phyloP scores from a whole-genome alignment of 2,329 filamentous ascomycete species.

The Onygena corvina region DNA sequence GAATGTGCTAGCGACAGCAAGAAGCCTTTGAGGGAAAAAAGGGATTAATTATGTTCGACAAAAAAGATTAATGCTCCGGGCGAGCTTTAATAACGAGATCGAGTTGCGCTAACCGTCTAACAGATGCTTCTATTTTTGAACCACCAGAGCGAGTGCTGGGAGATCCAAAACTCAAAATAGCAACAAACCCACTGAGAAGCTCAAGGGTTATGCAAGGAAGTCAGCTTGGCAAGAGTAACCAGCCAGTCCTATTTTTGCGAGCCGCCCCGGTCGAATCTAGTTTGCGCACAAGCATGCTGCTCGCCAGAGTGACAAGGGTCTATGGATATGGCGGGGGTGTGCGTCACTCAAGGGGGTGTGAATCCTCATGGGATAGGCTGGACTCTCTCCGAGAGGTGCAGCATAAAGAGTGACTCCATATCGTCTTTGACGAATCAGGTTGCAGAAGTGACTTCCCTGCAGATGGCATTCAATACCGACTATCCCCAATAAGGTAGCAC shows the following conservation, averaged over 20 bases:
- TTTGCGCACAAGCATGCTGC: constrained; percentile 8
- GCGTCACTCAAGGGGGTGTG: constrained; percentile 1
- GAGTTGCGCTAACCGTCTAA: neutral
- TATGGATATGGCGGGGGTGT: neutral
- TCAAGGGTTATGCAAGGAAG: constrained; percentile 4
- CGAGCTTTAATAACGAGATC: constrained; percentile 2
- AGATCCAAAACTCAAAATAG: constrained; percentile 2
- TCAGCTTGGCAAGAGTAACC: neutral
- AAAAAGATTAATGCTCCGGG: constrained; percentile 5
- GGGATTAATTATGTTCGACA: constrained; percentile 7
- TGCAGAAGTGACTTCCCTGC: neutral
- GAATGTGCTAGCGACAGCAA: constrained; percentile 2
- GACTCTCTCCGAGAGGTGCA: neutral
- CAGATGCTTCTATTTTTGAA: constrained; percentile 9
- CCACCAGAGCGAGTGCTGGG: neutral
- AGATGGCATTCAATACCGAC: neutral
- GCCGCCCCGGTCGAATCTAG: constrained; percentile 8
- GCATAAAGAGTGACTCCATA: neutral
- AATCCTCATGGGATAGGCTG: constrained; percentile 7
- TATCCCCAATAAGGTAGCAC: neutral
- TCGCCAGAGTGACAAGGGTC: neutral
- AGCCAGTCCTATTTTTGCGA: constrained; percentile 13
- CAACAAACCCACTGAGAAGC: neutral
- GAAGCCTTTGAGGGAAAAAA: neutral
- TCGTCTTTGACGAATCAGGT: neutral